Evolutionary conservation across 495 filamentous ascomycete species (phyloP).

Genomic region (Extremus antarcticus): DNA sequence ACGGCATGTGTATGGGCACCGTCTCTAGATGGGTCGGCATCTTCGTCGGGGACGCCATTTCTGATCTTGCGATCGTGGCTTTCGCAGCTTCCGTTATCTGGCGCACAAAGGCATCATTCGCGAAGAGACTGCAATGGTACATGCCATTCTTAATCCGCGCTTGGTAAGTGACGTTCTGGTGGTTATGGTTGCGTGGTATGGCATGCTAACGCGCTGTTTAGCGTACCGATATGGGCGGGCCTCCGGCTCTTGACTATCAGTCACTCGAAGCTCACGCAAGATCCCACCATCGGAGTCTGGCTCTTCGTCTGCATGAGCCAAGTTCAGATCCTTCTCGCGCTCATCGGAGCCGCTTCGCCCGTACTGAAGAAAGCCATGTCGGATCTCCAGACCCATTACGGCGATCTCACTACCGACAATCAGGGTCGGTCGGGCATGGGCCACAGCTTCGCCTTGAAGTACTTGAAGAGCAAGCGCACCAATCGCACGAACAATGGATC

Average conservation of each 20-base stretch:
- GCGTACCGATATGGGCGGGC: background rate
- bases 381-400: background rate
- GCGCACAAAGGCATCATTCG: background rate
- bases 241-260: background rate
- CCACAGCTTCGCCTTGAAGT: background rate
- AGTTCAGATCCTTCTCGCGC: background rate
- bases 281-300: constrained; percentile 2
- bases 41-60: background rate
- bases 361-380: background rate
- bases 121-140: background rate
- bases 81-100: constrained; percentile 3
- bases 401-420: background rate
- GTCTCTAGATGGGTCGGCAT: constrained; percentile 5
- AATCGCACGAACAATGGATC: background rate
- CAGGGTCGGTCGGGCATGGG: background rate
- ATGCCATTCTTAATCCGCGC: background rate
- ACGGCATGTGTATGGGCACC: background rate
- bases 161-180: background rate
- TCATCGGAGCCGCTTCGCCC: background rate
- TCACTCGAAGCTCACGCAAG: background rate
- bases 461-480: background rate
- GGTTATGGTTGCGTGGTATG: background rate
- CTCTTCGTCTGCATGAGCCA: background rate
- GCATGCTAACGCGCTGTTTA: background rate
- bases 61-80: background rate